These are phyloP conservation scores for Posidonia oceanica DNA, from an alignment of 116 monocot species.

Conservation along the genomic window DNA sequence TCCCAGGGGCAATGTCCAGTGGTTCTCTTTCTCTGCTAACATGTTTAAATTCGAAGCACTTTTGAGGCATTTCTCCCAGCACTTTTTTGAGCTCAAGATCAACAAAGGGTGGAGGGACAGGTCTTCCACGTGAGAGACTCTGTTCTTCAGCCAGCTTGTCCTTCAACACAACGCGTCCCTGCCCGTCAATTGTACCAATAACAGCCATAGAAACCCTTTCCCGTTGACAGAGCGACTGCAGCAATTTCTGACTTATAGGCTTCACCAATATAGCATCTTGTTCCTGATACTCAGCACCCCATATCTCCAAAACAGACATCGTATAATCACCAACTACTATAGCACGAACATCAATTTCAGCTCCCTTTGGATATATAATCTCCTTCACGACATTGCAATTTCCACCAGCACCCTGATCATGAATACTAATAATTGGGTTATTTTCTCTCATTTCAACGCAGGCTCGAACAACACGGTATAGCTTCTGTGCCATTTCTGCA, in stretches of 20 bases:
- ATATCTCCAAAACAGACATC: constrained; percentile 92
- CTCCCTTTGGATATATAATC: constrained; percentile 92
- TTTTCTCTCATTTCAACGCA: constrained; percentile 80
- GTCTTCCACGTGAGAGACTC: constrained; percentile 26
- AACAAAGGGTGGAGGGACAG: constrained; percentile 47
- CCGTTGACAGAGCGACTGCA: constrained; percentile 67
- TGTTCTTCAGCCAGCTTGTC: constrained; percentile 49
- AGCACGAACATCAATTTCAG: constrained; percentile 78
- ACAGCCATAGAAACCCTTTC: constrained; percentile 96
- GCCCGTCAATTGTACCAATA: constrained; percentile 69
- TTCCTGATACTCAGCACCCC: constrained; percentile 99
- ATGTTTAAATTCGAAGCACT: constrained; percentile 59
- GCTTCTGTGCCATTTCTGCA: constrained; percentile 98
- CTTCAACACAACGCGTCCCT: constrained; percentile 49
- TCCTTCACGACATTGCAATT: constrained; percentile 99
- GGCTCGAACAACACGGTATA: constrained; percentile 80
- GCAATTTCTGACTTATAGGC: constrained; percentile 39
- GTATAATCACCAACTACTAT: constrained; percentile 88
- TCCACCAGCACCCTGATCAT: constrained; percentile 97
- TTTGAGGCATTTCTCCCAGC: constrained; percentile 95
- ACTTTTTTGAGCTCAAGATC: constrained; percentile 94
- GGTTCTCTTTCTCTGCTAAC: constrained; percentile 22
- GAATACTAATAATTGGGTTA: constrained; percentile 92
- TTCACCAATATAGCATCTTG: constrained; percentile 89
- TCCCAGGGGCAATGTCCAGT: constrained; percentile 62